phyloP scores from a whole-genome alignment of 345 rosid species.

The Brassica rapa region DNA sequence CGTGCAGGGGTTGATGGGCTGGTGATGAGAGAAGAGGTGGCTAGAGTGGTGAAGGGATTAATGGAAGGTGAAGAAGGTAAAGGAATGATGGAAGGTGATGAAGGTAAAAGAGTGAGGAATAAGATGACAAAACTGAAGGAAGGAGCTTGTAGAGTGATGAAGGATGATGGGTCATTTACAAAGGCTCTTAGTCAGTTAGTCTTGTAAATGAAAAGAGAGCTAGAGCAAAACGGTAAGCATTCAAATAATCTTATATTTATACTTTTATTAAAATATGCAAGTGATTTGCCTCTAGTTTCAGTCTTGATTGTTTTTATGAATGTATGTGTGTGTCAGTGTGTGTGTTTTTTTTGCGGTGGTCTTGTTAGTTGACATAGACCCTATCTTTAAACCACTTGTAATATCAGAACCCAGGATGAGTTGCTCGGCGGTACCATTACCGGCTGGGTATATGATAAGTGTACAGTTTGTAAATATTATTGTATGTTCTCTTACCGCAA shows the following conservation, averaged over 20 bases:
- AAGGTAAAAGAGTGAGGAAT: constrained; percentile 39
- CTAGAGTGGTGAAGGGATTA: constrained; percentile 49
- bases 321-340: background rate
- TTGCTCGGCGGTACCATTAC: background rate
- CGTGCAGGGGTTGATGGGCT: constrained; percentile 44
- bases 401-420: background rate
- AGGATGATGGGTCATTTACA: constrained; percentile 55
- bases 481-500: too few relatives aligned
- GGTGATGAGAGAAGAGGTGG: constrained; percentile 56
- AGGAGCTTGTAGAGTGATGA: constrained; percentile 45
- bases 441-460: background rate
- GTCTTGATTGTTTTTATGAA: background rate
- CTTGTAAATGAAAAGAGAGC: constrained; percentile 54
- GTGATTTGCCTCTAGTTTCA: background rate
- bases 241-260: background rate
- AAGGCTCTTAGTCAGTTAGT: constrained; percentile 40
- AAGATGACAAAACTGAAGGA: constrained; percentile 63
- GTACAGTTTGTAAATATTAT: background rate
- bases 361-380: background rate
- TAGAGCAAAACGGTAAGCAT: constrained; percentile 29
- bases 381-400: background rate
- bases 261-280: background rate
- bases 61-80: constrained; percentile 88
- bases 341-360: background rate
- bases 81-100: constrained; percentile 3